Conservation (phyloP, 176 grass and related monocot species). For the Oryza glaberrima region DNA sequence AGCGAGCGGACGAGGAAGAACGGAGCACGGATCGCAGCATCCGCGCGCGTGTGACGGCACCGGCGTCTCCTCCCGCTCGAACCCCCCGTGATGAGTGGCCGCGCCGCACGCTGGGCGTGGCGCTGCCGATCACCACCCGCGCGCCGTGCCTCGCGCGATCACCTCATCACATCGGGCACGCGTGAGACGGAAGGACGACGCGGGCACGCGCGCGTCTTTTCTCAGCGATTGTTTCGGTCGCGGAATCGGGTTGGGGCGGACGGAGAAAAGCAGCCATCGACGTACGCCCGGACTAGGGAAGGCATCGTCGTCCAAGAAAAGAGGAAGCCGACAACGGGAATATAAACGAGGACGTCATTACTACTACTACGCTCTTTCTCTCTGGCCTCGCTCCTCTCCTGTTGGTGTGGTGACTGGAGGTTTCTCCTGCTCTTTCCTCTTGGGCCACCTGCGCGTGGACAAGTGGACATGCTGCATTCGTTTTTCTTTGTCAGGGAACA, state of each 20-base stretch:
- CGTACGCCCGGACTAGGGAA: not conserved
- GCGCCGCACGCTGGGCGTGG: not conserved
- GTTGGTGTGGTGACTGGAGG: not conserved
- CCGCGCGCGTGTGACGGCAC: too few relatives aligned
- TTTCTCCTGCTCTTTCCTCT: not conserved
- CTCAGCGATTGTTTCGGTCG: not conserved
- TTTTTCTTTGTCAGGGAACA: not conserved
- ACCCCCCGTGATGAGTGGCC: not conserved
- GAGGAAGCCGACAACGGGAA: not conserved
- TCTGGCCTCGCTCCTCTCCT: not conserved
- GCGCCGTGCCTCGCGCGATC: not conserved
- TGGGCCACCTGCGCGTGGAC: not conserved
- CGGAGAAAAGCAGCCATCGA: not conserved
- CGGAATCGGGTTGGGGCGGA: not conserved
- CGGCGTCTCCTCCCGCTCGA: not conserved
- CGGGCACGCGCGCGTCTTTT: not conserved
- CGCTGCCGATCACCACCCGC: not conserved
- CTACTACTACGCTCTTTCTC: not conserved
- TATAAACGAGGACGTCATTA: not conserved
- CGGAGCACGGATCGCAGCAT: not conserved
- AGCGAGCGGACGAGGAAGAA: not conserved
- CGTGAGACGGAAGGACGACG: not conserved
- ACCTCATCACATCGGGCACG: not conserved
- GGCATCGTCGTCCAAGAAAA: conserved; percentile 21
- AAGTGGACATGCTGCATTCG: not conserved